Base-by-base conservation (phyloP, 306 rosid genomes). In the Cucurbita ficifolia region DNA sequence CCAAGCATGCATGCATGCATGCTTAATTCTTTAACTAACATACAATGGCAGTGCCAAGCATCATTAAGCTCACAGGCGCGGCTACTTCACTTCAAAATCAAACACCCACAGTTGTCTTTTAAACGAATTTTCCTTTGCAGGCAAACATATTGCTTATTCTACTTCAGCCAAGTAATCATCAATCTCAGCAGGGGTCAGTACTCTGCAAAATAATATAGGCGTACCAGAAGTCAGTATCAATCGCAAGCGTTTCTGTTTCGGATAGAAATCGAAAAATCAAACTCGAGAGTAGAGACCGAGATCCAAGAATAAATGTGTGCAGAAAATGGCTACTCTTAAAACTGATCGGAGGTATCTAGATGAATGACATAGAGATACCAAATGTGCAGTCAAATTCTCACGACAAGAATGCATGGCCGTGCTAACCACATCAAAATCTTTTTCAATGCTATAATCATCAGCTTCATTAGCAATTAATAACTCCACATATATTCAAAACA, bases 101-200 rank as follows among this genome's bases (percentile, higher is more conserved):
- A 68, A 68, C 73, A 68, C 10, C 43, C 72, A 38, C 14, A 38
- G 17, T n/a, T 5, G 33, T 21, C 42, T 11, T 64, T 64, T 18
- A 18, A 65, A 65, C 18, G 7, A 65, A 65, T n/a, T 5, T 12
- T 19, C 50, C 52, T 19, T 3, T 10, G 36, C 63, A 52, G 21
- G 55, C 46, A 40, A 39, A 18, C 46, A 73, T 29, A 2, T 3
- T 21, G 55, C 77, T 86, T 64, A 91, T 74, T 95, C 99, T 74
- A 95, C 97, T 89, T 95, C 99, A 54, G 86, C 97, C 80, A 95
- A 84, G 72, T 95, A 95, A 81, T 95, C 99, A 45, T 95, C 97
- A 57, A 95, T 89, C 81, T 91, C 96, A 9, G 96, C 96, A 59
- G 99, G 96, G 14, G 97, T 85, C 80, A 95, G 81, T 65, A 95